Conservation (phyloP, 192 early-diverging fungal genomes). For the Lunasporangiospora selenospora region DNA sequence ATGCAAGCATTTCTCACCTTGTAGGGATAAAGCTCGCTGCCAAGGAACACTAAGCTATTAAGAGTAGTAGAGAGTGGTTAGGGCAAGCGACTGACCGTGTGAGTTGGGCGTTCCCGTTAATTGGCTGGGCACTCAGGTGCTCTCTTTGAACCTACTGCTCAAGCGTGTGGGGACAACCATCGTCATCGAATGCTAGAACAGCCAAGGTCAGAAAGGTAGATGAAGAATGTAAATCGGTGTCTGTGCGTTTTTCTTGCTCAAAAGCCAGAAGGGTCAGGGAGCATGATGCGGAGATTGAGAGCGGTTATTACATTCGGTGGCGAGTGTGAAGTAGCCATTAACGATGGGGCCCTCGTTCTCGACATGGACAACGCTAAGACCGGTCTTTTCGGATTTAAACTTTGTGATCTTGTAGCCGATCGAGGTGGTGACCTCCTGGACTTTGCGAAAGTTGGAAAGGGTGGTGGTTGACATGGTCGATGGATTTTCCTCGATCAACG, state of each 20-base stretch:
- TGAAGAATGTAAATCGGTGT: background rate
- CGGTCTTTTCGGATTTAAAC: slow-evolving; percentile 54
- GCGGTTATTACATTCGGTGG: slow-evolving; percentile 59
- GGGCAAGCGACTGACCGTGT: background rate
- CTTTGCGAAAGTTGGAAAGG: slow-evolving; percentile 50
- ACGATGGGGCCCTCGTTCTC: slow-evolving; percentile 64
- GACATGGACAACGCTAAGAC: slow-evolving; percentile 59
- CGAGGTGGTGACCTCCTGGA: slow-evolving; percentile 52
- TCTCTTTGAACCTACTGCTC: too few relatives aligned
- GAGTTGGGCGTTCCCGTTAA: too few relatives aligned
- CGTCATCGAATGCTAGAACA: slow-evolving; percentile 59
- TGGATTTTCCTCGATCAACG: too few relatives aligned
- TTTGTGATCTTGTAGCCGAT: slow-evolving; percentile 59
- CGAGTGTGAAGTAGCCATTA: slow-evolving; percentile 61
- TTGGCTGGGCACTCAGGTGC: too few relatives aligned
- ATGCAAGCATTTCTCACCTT: slow-evolving; percentile 45
- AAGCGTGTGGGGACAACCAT: slow-evolving; percentile 65
- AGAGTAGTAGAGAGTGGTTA: background rate
- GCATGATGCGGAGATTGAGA: too few relatives aligned
- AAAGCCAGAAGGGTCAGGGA: too few relatives aligned
- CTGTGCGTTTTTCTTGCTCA: too few relatives aligned
- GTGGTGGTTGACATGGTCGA: slow-evolving; percentile 12
- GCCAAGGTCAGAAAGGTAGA: background rate
- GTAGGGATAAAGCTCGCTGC: slow-evolving; percentile 64
- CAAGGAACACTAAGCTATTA: slow-evolving; percentile 63